Conservation (phyloP, 257 asterid species). For the Leonotis leonurus region DNA sequence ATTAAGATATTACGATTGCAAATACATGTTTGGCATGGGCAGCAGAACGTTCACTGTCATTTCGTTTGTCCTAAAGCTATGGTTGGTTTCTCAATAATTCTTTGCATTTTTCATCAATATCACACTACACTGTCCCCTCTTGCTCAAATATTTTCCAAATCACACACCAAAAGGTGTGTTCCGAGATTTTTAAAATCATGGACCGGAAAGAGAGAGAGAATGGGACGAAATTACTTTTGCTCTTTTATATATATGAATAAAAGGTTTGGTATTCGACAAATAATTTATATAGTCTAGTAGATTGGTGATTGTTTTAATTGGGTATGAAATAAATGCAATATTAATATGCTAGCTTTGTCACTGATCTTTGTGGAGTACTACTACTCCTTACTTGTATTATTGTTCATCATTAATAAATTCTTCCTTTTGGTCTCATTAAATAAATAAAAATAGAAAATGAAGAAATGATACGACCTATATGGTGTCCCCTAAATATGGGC, state of each 20-base stretch:
- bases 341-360: background rate
- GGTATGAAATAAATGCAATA: background rate
- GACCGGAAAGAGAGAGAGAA: background rate
- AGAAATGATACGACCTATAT: background rate
- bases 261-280: background rate
- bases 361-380: background rate
- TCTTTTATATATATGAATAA: too few species aligned
- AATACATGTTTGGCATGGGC: background rate
- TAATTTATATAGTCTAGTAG: background rate
- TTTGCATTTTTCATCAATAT: background rate
- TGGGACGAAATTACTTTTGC: too few species aligned
- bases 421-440: background rate
- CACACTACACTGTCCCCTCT: background rate
- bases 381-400: background rate
- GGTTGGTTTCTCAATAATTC: conserved; percentile 10
- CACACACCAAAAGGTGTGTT: background rate
- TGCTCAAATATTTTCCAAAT: background rate
- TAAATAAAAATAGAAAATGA: too few species aligned
- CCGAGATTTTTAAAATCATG: background rate
- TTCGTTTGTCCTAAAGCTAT: conserved; percentile 9
- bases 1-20: background rate
- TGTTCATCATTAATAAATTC: background rate
- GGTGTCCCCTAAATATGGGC: background rate
- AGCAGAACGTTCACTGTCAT: conserved; percentile 1
- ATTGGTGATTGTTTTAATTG: background rate